Base-by-base conservation (phyloP, 768 basidiomycete genomes). In the Tricholoma furcatifolium region DNA sequence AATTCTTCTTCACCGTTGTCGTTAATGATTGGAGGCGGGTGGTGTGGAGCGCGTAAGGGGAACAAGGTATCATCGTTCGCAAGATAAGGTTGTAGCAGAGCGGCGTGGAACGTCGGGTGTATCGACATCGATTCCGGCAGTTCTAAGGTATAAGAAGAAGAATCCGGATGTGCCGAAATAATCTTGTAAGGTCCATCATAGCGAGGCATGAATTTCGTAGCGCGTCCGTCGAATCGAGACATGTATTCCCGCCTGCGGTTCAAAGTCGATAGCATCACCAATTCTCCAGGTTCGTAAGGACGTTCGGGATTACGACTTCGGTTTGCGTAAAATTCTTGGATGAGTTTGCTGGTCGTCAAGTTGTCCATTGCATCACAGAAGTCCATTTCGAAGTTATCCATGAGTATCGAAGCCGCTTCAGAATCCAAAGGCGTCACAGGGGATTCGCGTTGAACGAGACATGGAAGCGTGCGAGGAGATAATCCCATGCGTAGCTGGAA, bases 121-220 rank as follows among this genome's bases (percentile, higher is more conserved):
- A 3, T 57, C 53, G 0, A 10, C 34, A 2, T 51, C n/a, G n/a
- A n/a, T 56, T 12, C 49, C 52, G 36, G 63, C 61, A 0, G 74
- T 69, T 0, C 75, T 42, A 4, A 70, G 57, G 53, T 68, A 52
- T 69, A 69, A 2, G 56, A 59, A 0, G 67, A 71, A 1, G 47
- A 57, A 4, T 56, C 58, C 0, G 55, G 52, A 23, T 59, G 6
- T 2, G 56, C 43, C 0, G 41, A 27, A 4, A 50, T 50, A 6
- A 69, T 47, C 0, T 10, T 38, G 44, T 62, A 69, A 7, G 65
- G 67, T 0, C 72, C 64, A 47, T 77, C 70, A n/a, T 53, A 74
- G 0, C 67, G 50, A 0, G 73, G 70, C 63, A 79, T 71, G 49
- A 77, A 77, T 44, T 80, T n/a, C n/a, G n/a, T n/a, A n/a, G n/a